Conservation (phyloP, 805 yeast species). For the Kluyveromyces starmeri region DNA sequence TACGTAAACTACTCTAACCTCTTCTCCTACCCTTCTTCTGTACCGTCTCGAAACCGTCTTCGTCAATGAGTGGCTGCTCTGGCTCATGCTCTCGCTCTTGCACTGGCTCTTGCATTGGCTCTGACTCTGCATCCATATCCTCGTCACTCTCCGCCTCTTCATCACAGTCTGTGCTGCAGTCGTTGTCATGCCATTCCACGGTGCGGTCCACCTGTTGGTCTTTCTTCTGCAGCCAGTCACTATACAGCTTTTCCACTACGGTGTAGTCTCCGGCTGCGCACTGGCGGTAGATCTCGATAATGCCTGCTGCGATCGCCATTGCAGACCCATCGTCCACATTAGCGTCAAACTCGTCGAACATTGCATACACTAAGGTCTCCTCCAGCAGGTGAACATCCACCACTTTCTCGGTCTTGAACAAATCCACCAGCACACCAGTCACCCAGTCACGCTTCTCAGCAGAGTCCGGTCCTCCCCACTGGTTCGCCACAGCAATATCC, state of each 20-base stretch:
- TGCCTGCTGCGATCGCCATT: conserved; percentile 55
- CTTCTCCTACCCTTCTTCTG: conserved; percentile 59
- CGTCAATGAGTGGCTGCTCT: conserved; percentile 64
- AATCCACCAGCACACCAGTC: conserved; percentile 68
- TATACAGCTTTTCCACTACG: conserved; percentile 50
- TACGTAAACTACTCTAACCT: conserved; percentile 11
- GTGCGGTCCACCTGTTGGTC: conserved; percentile 29
- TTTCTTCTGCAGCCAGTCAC: conserved; percentile 49
- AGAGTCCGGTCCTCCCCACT: conserved; percentile 94
- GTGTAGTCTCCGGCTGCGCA: conserved; percentile 45
- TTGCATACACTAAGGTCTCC: conserved; percentile 75
- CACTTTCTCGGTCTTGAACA: conserved; percentile 51
- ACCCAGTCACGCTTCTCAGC: conserved; percentile 94
- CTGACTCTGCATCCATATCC: conserved; percentile 30
- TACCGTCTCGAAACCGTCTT: conserved; percentile 89
- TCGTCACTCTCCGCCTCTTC: conserved; percentile 34
- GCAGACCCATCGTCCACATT: conserved; percentile 87
- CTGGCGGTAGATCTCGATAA: conserved; percentile 59
- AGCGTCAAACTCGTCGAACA: conserved; percentile 92
- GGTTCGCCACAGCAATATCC: conserved; percentile 77
- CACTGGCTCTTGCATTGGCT: conserved; percentile 26
- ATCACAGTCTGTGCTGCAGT: conserved; percentile 33
- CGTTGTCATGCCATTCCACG: too few species aligned
- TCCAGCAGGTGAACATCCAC: conserved; percentile 78
- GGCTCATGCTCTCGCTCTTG: background rate